Base-by-base conservation (phyloP, 2,329 filamentous ascomycete species). In the Paramyrothecium sp. region DNA sequence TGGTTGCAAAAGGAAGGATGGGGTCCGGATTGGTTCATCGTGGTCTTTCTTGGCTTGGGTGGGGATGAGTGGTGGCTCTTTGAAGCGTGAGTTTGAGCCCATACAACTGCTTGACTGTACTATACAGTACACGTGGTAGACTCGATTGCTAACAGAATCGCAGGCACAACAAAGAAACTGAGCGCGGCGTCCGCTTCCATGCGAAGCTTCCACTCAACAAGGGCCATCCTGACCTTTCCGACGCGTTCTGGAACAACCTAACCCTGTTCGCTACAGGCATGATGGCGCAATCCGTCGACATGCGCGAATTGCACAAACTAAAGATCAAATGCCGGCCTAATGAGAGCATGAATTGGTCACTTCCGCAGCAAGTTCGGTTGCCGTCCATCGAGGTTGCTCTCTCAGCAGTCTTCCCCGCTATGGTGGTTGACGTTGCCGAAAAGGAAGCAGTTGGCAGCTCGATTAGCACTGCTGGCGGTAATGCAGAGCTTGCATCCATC, bases 41-140 rank as follows among this genome's bases (percentile, higher is more conserved):
- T 88, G 62, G 81, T 89, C 50, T 86, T 86, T 54, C 81, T 92
- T 69, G 87, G 88, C 68, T 79, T 90, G 67, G 81, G 82, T 66
- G 90, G 91, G 54, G 90, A 95, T 68, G 82, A 82, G 60, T 96
- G 91, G 90, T 93, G 89, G 86, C 76, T 93, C 58, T 78, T 91
- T 55, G 82, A 89, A 71, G 71, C 85, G 81, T 87, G 75, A 75
- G 82, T 78, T 30, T 56, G 26, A 30, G 26, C 26, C 26, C 10
- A 30, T 30, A 5, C 53, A 16, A 34, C 5, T 23, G 17, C n/a
- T n/a, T 53, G 53, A n/a, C 64, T 68, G 58, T n/a, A n/a, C n/a
- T n/a, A 69, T 56, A 52, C 34, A 11, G 3, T 49, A 30, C 26
- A 30, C 10, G 26, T 30, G 5, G 10, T 30, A 10, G 38, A 16